Evolutionary conservation across 179 eudicot species (phyloP).

Genomic region (Carnegiea gigantea): DNA sequence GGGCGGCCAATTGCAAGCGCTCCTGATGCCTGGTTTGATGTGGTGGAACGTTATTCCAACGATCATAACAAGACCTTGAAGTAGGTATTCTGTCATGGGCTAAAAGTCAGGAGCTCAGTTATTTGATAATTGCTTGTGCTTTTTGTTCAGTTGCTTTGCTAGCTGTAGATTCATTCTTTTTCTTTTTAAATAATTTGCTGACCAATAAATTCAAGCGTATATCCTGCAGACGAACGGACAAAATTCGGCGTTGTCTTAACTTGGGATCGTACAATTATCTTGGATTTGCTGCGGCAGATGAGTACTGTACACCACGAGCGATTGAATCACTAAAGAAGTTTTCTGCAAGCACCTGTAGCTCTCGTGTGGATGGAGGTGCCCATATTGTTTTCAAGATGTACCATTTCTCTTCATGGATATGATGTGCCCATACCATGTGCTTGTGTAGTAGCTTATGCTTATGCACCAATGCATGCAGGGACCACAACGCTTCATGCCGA

Average conservation of each 20-base stretch:
- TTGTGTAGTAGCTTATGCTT: constrained; percentile 16
- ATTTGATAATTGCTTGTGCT: not conserved
- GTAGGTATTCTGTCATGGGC: constrained; percentile 41
- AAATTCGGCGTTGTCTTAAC: constrained; percentile 70
- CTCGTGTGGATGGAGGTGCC: constrained; percentile 97
- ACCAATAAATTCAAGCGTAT: constrained; percentile 18
- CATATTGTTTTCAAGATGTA: not conserved
- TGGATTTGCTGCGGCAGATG: constrained; percentile 98
- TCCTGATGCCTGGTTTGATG: constrained; percentile 99
- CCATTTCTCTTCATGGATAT: constrained; percentile 1
- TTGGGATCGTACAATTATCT: constrained; percentile 99
- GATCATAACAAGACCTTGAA: constrained; percentile 81
- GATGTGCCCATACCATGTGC: constrained; percentile 1
- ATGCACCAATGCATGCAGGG: constrained; percentile 48
- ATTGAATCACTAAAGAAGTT: constrained; percentile 68
- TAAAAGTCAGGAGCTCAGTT: not conserved
- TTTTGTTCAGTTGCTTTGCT: not conserved
- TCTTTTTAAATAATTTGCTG: not conserved
- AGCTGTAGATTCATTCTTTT: not conserved
- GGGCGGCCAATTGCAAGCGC: constrained; percentile 91
- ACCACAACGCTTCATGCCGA: constrained; percentile 73
- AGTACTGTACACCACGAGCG: constrained; percentile 94
- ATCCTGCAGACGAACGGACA: constrained; percentile 70
- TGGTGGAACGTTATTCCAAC: constrained; percentile 90
- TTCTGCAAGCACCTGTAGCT: constrained; percentile 86